Evolutionary conservation across 352 stramenopile genomes (phyloP).

Genomic region (Stramenopiles sp.): DNA sequence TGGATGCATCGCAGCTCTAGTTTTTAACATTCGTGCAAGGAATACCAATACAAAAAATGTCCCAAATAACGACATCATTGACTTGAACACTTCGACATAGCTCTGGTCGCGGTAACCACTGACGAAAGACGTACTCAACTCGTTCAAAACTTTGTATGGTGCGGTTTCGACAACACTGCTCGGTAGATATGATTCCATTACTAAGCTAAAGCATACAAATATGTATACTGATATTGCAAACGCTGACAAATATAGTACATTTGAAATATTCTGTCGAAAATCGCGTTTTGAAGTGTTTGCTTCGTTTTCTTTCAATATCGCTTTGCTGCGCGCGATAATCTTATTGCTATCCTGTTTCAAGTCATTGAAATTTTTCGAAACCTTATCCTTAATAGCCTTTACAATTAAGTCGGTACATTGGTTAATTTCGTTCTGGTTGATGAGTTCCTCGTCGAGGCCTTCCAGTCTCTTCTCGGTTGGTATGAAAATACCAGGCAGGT

Average conservation of each 20-base stretch:
- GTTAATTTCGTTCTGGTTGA: constrained; percentile 36
- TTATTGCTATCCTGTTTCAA: constrained; percentile 32
- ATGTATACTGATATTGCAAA: background rate
- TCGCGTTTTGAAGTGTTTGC: background rate
- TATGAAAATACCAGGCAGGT: constrained; percentile 40
- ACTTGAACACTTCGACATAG: background rate
- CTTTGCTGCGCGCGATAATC: background rate
- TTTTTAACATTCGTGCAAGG: background rate
- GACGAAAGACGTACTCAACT: background rate
- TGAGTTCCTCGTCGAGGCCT: constrained; percentile 23
- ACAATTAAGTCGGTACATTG: constrained; percentile 30
- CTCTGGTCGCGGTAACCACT: background rate
- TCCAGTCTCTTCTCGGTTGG: constrained; percentile 14
- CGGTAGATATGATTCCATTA: background rate
- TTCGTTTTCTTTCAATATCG: background rate
- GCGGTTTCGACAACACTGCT: background rate
- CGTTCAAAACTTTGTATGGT: background rate
- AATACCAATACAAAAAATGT: background rate
- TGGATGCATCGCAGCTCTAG: background rate
- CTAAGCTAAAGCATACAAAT: background rate
- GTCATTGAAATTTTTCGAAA: constrained; percentile 40
- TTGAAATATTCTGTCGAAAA: background rate
- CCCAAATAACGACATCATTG: background rate
- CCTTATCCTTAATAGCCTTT: constrained; percentile 41
- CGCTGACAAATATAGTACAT: background rate